phyloP scores from a whole-genome alignment of 805 yeast genomes.

The Saturnispora galanensis region DNA sequence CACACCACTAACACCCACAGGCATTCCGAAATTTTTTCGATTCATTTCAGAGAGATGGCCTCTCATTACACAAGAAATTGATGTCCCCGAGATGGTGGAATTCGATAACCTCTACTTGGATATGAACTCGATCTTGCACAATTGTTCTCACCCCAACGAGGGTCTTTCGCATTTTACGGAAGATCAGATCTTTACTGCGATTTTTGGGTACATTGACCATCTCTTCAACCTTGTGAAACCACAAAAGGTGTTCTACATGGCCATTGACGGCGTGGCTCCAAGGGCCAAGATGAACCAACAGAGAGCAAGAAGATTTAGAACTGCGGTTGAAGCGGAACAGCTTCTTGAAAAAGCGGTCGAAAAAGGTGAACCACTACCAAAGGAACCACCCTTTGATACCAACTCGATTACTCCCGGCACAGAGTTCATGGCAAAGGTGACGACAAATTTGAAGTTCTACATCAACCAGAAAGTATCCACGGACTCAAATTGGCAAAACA shows the following conservation, averaged over 20 bases:
- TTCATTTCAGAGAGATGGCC: conserved; percentile 99
- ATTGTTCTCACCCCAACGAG: conserved; percentile 82
- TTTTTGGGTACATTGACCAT: conserved; percentile 91
- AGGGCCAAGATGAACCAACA: conserved; percentile 98
- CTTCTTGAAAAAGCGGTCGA: conserved; percentile 62
- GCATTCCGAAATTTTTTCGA: conserved; percentile 95
- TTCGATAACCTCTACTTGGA: conserved; percentile 92
- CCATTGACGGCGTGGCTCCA: conserved; percentile 98
- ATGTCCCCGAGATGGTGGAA: conserved; percentile 77
- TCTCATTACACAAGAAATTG: conserved; percentile 75
- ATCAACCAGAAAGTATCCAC: conserved; percentile 80
- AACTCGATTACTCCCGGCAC: conserved; percentile 96
- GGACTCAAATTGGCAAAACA: conserved; percentile 77
- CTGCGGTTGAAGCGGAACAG: conserved; percentile 87
- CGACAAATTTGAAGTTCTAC: conserved; percentile 73
- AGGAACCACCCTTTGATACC: conserved; percentile 80
- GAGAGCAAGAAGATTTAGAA: conserved; percentile 88
- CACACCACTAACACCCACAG: conserved; percentile 28
- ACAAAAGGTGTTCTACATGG: conserved; percentile 81
- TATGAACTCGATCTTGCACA: conserved; percentile 94
- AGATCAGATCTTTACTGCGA: conserved; percentile 86
- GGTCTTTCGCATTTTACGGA: conserved; percentile 59
- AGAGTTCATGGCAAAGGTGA: conserved; percentile 86
- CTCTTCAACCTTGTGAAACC: conserved; percentile 83
- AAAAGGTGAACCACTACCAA: conserved; percentile 66